Base-by-base conservation (phyloP, 2,329 filamentous ascomycete genomes). In the Arthrobotrys entomopaga region DNA sequence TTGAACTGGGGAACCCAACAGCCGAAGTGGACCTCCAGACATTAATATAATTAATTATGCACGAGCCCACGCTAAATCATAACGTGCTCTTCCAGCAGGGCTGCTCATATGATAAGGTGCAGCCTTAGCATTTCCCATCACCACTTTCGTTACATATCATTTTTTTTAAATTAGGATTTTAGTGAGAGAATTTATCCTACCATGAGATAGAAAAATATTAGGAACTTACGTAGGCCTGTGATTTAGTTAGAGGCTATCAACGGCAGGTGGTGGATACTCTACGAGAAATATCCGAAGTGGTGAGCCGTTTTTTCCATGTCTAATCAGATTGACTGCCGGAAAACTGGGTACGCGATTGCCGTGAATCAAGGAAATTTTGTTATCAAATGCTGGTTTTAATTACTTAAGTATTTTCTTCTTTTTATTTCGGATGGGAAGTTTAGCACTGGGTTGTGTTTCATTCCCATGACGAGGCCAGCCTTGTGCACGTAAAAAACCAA, bases 61-160 rank as follows among this genome's bases (percentile, higher is more conserved):
- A 73, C 59, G 49, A 46, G 50, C 61, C 58, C 50, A 61, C 61
- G 56, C 69, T 74, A 66, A 60, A 19, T 64, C 26, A 58, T 48
- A 74, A 64, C 70, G 52, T 59, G 63, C 70, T 64, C 43, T 19
- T 10, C 19, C 10, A 38, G 52, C 66, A 59, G 56, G 40, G 34
- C 49, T 73, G 69, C 54, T 64, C 70, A 74, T 38, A 67, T 74
- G 70, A 74, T 67, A 65, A 54, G 52, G 34, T 73, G 69, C 69
- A 73, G 54, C 46, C 22, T 26, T 63, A 58, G 53, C 56, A 29
- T 52, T 40, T 49, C 40, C 38, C 38, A 49, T 42, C 19, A 26
- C 34, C 19, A 58, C n/a, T n/a, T 61, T 61, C 40, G 10, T 26
- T 22, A 24, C 29, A n/a, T 60, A n/a, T 46, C 22, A 10, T 34